phyloP scores from a whole-genome alignment of 163 green algal species.

The Smithsoniella earleae region DNA sequence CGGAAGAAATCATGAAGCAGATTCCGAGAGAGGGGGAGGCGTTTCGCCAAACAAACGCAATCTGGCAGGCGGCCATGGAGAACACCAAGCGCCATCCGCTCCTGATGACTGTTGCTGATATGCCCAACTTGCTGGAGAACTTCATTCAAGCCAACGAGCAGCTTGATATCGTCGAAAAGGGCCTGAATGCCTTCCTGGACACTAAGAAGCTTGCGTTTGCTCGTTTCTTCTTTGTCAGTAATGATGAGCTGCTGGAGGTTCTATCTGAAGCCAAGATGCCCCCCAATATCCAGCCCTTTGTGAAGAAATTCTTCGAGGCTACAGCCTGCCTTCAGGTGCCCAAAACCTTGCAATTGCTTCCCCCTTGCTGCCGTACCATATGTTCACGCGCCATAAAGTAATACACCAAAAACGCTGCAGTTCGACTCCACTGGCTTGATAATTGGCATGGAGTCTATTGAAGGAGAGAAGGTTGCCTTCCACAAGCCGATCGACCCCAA shows the following conservation, averaged over 20 bases:
- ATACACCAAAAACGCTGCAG: neutral
- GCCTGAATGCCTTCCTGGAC: conserved; percentile 48
- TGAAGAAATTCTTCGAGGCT: conserved; percentile 61
- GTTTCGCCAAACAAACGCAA: conserved; percentile 46
- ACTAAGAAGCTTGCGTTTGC: conserved; percentile 57
- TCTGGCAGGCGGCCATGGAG: conserved; percentile 58
- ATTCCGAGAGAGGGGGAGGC: conserved; percentile 58
- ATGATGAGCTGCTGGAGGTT: conserved; percentile 66
- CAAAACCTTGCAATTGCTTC: too few species aligned
- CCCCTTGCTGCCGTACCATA: too few species aligned
- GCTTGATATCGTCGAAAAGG: conserved; percentile 58
- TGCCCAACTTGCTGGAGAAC: conserved; percentile 54
- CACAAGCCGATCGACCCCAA: conserved; percentile 53
- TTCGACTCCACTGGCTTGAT: conserved; percentile 56
- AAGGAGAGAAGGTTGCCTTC: conserved; percentile 60
- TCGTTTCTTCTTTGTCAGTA: conserved; percentile 63
- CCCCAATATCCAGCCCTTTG: conserved; percentile 57
- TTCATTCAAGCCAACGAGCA: conserved; percentile 49
- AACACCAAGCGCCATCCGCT: conserved; percentile 34
- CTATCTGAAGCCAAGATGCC: conserved; percentile 56
- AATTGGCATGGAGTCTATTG: conserved; percentile 42
- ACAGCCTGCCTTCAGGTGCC: neutral
- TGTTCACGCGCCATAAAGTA: too few species aligned
- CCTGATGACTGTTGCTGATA: conserved; percentile 44
- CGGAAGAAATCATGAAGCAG: conserved; percentile 74